phyloP scores from a whole-genome alignment of 78 protist genomes.

The Anaeramoeba ignava region DNA sequence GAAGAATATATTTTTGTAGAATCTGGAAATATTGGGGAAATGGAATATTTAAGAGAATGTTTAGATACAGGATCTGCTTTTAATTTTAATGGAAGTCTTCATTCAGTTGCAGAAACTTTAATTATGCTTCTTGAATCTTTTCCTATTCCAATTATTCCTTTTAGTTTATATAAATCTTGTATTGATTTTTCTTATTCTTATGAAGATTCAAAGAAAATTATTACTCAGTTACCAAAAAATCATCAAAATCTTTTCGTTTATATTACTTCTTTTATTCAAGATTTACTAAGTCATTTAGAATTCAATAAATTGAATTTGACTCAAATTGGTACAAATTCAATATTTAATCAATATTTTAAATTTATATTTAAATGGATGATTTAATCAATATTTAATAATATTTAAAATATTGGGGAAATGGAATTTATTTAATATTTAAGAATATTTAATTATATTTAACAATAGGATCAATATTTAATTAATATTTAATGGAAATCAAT shows the following conservation, averaged over 20 bases:
- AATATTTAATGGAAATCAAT: too few relatives aligned
- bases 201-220: background rate
- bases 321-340: too few relatives aligned
- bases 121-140: background rate
- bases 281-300: too few relatives aligned
- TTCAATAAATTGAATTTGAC: too few relatives aligned
- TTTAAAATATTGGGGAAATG: too few relatives aligned
- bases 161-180: background rate
- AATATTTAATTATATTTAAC: too few relatives aligned
- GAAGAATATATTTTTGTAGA: background rate
- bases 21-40: background rate
- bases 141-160: background rate
- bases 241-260: background rate
- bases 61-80: background rate
- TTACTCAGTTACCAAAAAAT: background rate
- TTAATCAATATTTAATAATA: too few relatives aligned
- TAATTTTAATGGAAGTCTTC: background rate
- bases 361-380: too few relatives aligned
- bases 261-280: too few relatives aligned
- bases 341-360: too few relatives aligned
- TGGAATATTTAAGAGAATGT: background rate
- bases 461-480: too few relatives aligned
- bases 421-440: too few relatives aligned
- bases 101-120: background rate
- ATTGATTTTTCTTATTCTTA: background rate